These are phyloP conservation scores for Scutellaria minor DNA, from an alignment of 257 asterid genomes.

Conservation along the genomic window DNA sequence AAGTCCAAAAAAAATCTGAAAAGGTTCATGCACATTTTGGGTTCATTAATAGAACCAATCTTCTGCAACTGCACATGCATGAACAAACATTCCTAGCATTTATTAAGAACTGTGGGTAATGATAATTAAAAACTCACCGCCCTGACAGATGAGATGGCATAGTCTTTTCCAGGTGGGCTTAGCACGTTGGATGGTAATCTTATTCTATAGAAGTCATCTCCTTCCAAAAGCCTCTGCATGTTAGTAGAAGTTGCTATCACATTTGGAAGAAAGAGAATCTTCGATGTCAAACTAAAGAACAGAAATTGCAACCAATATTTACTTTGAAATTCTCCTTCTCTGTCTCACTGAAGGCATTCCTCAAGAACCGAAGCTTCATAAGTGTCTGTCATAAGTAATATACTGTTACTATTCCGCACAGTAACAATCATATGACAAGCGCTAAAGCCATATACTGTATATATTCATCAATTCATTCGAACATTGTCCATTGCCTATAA, in stretches of 20 bases:
- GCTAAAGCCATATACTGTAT: background rate
- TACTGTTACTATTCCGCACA: conserved; percentile 13
- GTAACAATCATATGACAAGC: conserved; percentile 12
- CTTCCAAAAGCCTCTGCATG: conserved; percentile 83
- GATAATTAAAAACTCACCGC: conserved; percentile 63
- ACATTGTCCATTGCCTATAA: background rate
- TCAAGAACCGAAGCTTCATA: conserved; percentile 93
- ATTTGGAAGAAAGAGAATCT: conserved; percentile 9
- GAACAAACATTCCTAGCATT: conserved; percentile 8
- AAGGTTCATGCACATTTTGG: background rate
- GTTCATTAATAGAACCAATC: conserved; percentile 22
- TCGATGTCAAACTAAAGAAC: background rate
- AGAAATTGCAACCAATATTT: conserved; percentile 26
- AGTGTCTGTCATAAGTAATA: conserved; percentile 62
- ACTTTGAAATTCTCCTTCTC: conserved; percentile 83
- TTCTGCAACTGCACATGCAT: conserved; percentile 24
- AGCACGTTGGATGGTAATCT: conserved; percentile 81
- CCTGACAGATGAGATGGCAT: conserved; percentile 77
- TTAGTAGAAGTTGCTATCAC: conserved; percentile 30
- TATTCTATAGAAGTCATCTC: conserved; percentile 85
- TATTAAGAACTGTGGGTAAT: conserved; percentile 8
- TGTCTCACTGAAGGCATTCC: conserved; percentile 63
- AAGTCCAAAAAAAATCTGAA: background rate
- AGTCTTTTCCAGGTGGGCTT: conserved; percentile 75
- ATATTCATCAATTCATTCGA: background rate